A percentile compares a stretch with the other conserved stretches of the same genome.
These are phyloP conservation scores for Cymbidium sinense DNA, from an alignment of 106 monocot species.

Conservation along the genomic window DNA sequence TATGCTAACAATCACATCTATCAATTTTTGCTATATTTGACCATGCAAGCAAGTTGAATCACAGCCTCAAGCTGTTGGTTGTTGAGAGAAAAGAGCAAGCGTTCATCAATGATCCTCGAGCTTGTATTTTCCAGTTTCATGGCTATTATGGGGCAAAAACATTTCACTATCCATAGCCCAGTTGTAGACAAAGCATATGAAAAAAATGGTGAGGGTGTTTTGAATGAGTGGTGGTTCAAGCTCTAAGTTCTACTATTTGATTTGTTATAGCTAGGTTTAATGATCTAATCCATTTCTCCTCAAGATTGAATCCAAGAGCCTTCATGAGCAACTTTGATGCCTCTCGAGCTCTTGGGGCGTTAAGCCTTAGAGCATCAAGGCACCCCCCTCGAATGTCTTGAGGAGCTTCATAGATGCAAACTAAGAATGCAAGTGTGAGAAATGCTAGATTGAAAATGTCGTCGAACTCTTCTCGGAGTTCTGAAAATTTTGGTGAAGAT, in stretches of 20 bases:
- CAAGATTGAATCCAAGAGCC: slow-evolving; percentile 54
- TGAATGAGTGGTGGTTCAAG: slow-evolving; percentile 24
- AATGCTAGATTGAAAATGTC: slow-evolving; percentile 62
- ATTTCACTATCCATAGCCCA: slow-evolving; percentile 75
- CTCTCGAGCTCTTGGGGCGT: slow-evolving; percentile 26
- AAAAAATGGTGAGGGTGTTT: slow-evolving; percentile 43
- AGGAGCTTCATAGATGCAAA: slow-evolving; percentile 83
- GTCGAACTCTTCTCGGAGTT: slow-evolving; percentile 21
- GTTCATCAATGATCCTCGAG: slow-evolving; percentile 39
- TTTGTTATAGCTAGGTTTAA: slow-evolving; percentile 69
- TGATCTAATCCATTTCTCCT: slow-evolving; percentile 75
- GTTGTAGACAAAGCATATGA: slow-evolving; percentile 53
- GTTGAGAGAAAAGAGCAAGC: slow-evolving; percentile 61
- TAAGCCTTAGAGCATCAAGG: slow-evolving; percentile 33
- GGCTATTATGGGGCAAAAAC: slow-evolving; percentile 65
- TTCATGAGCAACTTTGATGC: slow-evolving; percentile 35
- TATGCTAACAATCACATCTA: slow-evolving; percentile 51
- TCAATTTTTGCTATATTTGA: slow-evolving; percentile 32
- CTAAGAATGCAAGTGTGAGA: slow-evolving; percentile 48
- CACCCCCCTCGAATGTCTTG: slow-evolving; percentile 45
- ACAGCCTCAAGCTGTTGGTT: slow-evolving; percentile 83
- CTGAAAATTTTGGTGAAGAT: slow-evolving; percentile 24
- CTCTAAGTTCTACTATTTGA: slow-evolving; percentile 41
- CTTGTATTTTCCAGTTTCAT: slow-evolving; percentile 39
- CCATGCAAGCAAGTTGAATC: slow-evolving; percentile 61